A percentile compares a stretch with the other conserved stretches of the same genome.
These are phyloP conservation scores for Escovopsis sp. DNA, from an alignment of 2,329 filamentous ascomycete species.

Conservation along the genomic window DNA sequence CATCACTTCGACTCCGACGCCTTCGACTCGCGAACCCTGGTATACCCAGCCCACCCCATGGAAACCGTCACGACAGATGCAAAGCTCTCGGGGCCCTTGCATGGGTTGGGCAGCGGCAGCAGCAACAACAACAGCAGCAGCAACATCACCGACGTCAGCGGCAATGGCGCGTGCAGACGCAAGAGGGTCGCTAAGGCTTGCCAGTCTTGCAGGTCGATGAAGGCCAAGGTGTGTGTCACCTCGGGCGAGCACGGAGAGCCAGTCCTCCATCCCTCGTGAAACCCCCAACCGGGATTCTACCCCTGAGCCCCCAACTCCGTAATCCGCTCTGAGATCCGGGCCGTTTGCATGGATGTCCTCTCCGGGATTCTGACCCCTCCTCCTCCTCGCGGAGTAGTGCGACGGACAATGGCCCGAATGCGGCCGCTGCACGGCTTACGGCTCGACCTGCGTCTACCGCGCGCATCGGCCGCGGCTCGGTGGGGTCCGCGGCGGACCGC, in stretches of 20 bases:
- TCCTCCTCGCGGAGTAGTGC: constrained; percentile 1
- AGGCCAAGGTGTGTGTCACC: constrained; percentile 9
- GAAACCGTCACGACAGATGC: no score
- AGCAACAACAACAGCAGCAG: no score
- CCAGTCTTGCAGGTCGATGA: constrained; percentile 12
- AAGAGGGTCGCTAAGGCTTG: constrained; percentile 12
- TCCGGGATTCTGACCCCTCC: neutral
- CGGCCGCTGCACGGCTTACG: constrained; percentile 12
- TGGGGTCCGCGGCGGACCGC: neutral
- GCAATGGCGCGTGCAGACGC: constrained; percentile 1
- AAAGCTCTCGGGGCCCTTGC: no score
- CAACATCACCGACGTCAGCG: no score
- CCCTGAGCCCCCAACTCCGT: no score
- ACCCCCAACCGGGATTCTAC: no score
- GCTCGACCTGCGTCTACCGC: constrained; percentile 9
- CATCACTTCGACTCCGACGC: no score
- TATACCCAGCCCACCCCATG: no score
- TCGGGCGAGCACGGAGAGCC: neutral
- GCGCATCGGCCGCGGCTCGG: neutral
- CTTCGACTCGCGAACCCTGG: no score
- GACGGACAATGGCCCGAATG: constrained; percentile 11
- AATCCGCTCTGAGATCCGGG: no score
- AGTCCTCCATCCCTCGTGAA: neutral
- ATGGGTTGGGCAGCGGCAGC: no score
- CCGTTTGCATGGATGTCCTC: neutral